These are phyloP conservation scores for Elaeis guineensis DNA, from an alignment of 176 grass and related monocot genomes.

Conservation along the genomic window DNA sequence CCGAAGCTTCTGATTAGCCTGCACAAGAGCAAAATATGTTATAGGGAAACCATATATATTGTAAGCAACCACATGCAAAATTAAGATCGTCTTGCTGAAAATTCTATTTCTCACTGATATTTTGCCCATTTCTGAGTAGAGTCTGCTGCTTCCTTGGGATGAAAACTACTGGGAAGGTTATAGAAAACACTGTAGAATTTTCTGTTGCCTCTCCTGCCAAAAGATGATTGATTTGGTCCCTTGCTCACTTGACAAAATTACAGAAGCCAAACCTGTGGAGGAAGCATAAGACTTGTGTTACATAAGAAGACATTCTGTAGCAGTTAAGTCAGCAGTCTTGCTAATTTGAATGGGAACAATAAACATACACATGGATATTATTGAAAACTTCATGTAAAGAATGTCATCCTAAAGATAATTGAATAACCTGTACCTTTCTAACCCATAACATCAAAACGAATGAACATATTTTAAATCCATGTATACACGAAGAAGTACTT, in stretches of 20 bases:
- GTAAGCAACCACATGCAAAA: slow-evolving; percentile 12
- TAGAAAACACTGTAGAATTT: slow-evolving; percentile 46
- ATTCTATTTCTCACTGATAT: slow-evolving; percentile 46
- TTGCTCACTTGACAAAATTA: slow-evolving; percentile 71
- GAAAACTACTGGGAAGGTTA: slow-evolving; percentile 54
- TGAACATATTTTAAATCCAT: neutral
- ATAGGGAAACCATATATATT: slow-evolving; percentile 3
- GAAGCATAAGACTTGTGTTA: neutral
- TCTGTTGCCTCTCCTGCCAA: slow-evolving; percentile 84
- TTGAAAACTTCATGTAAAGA: too few relatives aligned
- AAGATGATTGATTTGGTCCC: slow-evolving; percentile 66
- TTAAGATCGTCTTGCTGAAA: slow-evolving; percentile 5
- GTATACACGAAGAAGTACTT: neutral
- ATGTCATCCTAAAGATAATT: too few relatives aligned
- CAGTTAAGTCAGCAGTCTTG: too few relatives aligned
- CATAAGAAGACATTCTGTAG: too few relatives aligned
- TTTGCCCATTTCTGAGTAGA: slow-evolving; percentile 66
- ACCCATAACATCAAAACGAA: too few relatives aligned
- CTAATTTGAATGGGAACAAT: slow-evolving; percentile 6
- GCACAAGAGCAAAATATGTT: slow-evolving; percentile 13
- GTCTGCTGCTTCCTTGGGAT: slow-evolving; percentile 52
- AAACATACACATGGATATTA: neutral
- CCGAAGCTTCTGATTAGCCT: slow-evolving; percentile 66
- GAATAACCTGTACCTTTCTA: too few relatives aligned
- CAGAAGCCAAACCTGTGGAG: slow-evolving; percentile 65